Evolutionary conservation across 306 rosid genomes (phyloP).

Genomic region (Pyrus bretschneideri): DNA sequence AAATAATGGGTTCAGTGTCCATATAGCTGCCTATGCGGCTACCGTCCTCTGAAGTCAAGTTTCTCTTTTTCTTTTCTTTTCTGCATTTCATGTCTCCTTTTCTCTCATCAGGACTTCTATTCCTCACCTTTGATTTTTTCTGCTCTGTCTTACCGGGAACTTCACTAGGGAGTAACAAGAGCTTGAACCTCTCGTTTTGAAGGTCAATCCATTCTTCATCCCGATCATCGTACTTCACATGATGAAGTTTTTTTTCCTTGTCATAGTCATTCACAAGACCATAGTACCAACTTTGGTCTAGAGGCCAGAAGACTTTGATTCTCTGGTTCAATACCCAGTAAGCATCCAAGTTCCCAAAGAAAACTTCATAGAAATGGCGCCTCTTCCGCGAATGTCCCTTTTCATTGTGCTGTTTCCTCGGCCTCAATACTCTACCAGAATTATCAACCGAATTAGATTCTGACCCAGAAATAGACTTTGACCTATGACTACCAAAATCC

Average conservation of each 20-base stretch:
- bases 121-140: constrained; percentile 27
- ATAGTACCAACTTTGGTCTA: constrained; percentile 91
- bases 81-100: constrained; percentile 36
- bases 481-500: constrained; percentile 39
- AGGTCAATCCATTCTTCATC: constrained; percentile 96
- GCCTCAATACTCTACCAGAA: constrained; percentile 69
- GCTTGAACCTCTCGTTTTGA: constrained; percentile 84
- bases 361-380: constrained; percentile 87
- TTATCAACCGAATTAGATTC: constrained; percentile 68
- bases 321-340: constrained; percentile 64
- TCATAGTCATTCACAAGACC: constrained; percentile 72
- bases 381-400: constrained; percentile 61
- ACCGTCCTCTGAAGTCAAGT: constrained; percentile 38
- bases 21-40: constrained; percentile 44
- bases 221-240: constrained; percentile 88
- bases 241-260: constrained; percentile 56
- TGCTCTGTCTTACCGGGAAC: constrained; percentile 54
- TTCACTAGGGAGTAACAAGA: constrained; percentile 80
- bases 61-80: constrained; percentile 40
- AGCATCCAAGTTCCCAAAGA: constrained; percentile 54
- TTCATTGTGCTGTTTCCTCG: constrained; percentile 59
- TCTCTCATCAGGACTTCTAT: constrained; percentile 35
- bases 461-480: constrained; percentile 48
- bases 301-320: constrained; percentile 92
- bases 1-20: constrained; percentile 91